Percentiles rank a stretch among this genome's conserved stretches.
These are phyloP conservation scores for Rhododendron williamsianum DNA, from an alignment of 148 eudicot genomes.

Conservation along the genomic window DNA sequence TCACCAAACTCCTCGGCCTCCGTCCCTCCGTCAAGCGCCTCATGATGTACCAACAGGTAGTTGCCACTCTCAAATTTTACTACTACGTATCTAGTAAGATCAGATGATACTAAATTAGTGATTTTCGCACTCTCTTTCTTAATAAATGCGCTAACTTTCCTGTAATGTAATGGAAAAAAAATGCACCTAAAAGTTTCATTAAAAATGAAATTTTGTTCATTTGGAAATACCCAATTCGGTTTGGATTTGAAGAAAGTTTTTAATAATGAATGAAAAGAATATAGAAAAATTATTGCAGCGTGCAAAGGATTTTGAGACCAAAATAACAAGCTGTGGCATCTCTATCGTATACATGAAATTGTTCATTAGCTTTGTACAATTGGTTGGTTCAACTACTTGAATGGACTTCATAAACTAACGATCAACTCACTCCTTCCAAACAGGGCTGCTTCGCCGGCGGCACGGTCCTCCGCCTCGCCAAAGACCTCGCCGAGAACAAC, in stretches of 20 bases:
- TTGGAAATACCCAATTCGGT: no score
- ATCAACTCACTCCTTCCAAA: not conserved
- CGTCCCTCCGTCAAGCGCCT: slow-evolving; percentile 1
- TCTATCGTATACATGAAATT: no score
- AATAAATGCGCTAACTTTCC: no score
- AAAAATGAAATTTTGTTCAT: no score
- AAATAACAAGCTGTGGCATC: accelerated
- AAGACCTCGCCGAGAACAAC: slow-evolving; percentile 9
- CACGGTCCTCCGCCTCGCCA: slow-evolving; percentile 6
- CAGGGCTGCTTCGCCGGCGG: slow-evolving; percentile 3
- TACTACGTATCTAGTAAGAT: not conserved
- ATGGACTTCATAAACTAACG: not conserved
- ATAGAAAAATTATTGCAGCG: no score
- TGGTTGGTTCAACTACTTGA: no score
- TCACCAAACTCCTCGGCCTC: slow-evolving; percentile 7
- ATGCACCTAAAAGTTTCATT: no score
- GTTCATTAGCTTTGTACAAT: not conserved
- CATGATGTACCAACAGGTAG: slow-evolving; percentile 10
- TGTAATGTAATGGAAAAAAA: no score
- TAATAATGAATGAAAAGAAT: accelerated
- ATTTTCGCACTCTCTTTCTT: no score
- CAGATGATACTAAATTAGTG: no score
- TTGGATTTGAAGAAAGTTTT: no score
- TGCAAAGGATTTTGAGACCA: no score
- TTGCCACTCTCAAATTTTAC: not conserved